These are phyloP conservation scores for Geoglossum glabrum DNA, from an alignment of 495 filamentous ascomycete genomes.

Conservation along the genomic window DNA sequence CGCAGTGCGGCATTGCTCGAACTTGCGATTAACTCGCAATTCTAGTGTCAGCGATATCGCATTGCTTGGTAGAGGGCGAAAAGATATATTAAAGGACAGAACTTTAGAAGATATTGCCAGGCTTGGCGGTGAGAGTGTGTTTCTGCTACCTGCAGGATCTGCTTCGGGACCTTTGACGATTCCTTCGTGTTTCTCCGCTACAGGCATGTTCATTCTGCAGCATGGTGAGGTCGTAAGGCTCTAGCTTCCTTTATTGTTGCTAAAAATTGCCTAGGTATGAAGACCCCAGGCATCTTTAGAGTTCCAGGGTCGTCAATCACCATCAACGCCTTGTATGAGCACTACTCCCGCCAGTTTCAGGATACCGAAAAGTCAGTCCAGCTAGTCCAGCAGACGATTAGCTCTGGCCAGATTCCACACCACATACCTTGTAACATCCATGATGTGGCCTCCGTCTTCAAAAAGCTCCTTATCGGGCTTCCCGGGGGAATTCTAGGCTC, in stretches of 20 bases:
- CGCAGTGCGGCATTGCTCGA: neutral
- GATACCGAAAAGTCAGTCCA: conserved; percentile 16
- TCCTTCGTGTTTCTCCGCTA: conserved; percentile 58
- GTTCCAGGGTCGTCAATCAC: conserved; percentile 34
- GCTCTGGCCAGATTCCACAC: conserved; percentile 14
- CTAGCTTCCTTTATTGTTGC: neutral
- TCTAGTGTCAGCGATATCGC: conserved; percentile 32
- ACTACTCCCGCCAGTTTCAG: conserved; percentile 31
- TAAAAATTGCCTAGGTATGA: conserved; percentile 17
- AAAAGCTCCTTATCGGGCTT: conserved; percentile 44
- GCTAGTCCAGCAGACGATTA: conserved; percentile 12
- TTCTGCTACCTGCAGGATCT: conserved; percentile 46
- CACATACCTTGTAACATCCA: conserved; percentile 37
- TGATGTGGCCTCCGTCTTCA: conserved; percentile 54
- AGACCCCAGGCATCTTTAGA: conserved; percentile 41
- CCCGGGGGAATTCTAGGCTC: conserved; percentile 61
- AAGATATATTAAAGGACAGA: conserved; percentile 32
- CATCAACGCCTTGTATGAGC: conserved; percentile 37
- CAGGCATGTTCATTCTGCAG: conserved; percentile 40
- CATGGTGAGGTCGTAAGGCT: conserved; percentile 32
- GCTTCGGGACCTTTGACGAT: conserved; percentile 41
- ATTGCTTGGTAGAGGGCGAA: conserved; percentile 22
- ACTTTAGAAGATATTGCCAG: conserved; percentile 43
- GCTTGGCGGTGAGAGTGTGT: conserved; percentile 49
- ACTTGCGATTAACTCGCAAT: conserved; percentile 10